phyloP scores from a whole-genome alignment of 768 basidiomycete genomes.

The Naematelia encephala region DNA sequence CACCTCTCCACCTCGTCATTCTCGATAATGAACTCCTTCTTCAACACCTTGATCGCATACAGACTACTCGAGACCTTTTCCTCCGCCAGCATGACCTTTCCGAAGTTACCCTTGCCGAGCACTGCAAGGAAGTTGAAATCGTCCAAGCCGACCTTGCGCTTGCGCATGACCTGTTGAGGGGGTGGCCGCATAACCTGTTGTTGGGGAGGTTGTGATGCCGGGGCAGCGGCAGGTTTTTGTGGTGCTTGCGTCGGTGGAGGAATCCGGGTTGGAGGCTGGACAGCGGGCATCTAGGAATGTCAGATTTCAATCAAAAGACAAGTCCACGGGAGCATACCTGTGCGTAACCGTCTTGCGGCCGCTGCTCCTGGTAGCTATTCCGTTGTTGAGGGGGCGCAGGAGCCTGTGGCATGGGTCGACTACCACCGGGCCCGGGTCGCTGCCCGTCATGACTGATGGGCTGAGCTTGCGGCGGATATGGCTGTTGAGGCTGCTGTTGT shows the following conservation, averaged over 20 bases:
- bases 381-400: slow-evolving; percentile 20
- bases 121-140: slow-evolving; percentile 99
- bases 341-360: slow-evolving; percentile 25
- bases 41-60: slow-evolving; percentile 99
- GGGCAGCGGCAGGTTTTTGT: slow-evolving; percentile 14
- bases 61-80: slow-evolving; percentile 86
- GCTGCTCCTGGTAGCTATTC: slow-evolving; percentile 27
- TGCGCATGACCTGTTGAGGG: slow-evolving; percentile 18
- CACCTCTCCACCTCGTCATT: slow-evolving; percentile 99
- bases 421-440: slow-evolving; percentile 21
- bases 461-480: slow-evolving; percentile 37
- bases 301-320: not conserved
- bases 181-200: slow-evolving; percentile 50
- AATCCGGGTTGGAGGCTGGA: slow-evolving; percentile 5
- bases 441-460: slow-evolving; percentile 23
- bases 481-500: slow-evolving; percentile 52
- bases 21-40: slow-evolving; percentile 99
- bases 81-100: slow-evolving; percentile 99
- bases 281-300: slow-evolving; percentile 24
- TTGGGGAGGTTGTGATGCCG: slow-evolving; percentile 4
- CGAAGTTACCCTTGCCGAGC: slow-evolving; percentile 98
- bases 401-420: slow-evolving; percentile 32
- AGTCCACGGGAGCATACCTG: slow-evolving; percentile 16
- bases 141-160: slow-evolving; percentile 84
- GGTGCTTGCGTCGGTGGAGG: slow-evolving; percentile 6